A percentile compares a stretch with the other conserved stretches of the same genome.
These are phyloP conservation scores for Cetraspora pellucida DNA, from an alignment of 192 early-diverging fungal species.

Conservation along the genomic window DNA sequence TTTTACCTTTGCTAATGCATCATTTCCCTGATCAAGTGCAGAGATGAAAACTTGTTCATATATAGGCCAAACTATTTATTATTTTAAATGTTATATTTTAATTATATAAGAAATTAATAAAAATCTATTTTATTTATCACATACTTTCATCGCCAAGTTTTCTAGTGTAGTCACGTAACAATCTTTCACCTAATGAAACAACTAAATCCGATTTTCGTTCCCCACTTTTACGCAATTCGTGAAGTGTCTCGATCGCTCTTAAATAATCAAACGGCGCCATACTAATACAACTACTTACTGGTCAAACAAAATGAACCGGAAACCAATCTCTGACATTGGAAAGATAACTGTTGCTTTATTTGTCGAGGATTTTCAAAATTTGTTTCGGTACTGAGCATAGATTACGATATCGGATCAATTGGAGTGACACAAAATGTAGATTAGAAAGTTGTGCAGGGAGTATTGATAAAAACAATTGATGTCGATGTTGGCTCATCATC, in stretches of 20 bases:
- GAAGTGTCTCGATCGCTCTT: slow-evolving; percentile 43
- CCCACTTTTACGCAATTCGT: slow-evolving; percentile 48
- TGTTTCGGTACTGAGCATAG: too few species aligned
- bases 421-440: too few species aligned
- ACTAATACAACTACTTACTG: not conserved
- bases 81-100: not conserved
- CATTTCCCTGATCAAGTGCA: slow-evolving; percentile 76
- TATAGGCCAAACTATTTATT: slow-evolving; percentile 62
- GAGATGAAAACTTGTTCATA: slow-evolving; percentile 84
- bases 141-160: slow-evolving; percentile 52
- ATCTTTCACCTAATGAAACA: slow-evolving; percentile 43
- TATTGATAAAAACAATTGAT: not conserved
- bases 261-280: slow-evolving; percentile 20
- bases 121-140: not conserved
- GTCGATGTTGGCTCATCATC: not conserved
- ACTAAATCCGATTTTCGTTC: slow-evolving; percentile 51
- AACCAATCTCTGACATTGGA: too few species aligned
- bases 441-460: not conserved
- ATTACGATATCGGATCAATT: too few species aligned
- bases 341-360: too few species aligned
- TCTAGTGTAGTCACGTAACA: slow-evolving; percentile 37
- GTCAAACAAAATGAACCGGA: too few species aligned
- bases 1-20: slow-evolving; percentile 60
- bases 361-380: too few species aligned
- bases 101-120: not conserved